phyloP scores from a whole-genome alignment of 495 filamentous ascomycete genomes.

The Daldinia grandis region DNA sequence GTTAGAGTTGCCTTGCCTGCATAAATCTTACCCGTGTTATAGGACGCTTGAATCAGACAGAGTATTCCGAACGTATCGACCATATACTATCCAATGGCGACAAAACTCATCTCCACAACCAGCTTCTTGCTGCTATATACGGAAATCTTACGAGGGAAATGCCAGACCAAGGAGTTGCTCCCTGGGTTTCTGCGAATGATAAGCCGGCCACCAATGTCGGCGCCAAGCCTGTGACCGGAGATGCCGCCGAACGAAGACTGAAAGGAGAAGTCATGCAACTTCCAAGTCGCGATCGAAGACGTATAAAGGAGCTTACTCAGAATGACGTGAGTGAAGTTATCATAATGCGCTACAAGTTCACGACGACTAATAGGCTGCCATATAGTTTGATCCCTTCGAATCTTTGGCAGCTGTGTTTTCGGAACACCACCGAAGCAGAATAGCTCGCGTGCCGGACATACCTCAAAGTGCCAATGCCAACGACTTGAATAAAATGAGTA shows the following conservation, averaged over 20 bases:
- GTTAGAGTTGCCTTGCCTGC: conserved; percentile 18
- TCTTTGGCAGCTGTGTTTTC: conserved; percentile 68
- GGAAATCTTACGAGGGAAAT: conserved; percentile 87
- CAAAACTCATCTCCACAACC: conserved; percentile 87
- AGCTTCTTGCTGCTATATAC: conserved; percentile 83
- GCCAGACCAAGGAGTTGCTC: conserved; percentile 90
- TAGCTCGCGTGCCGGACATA: conserved; percentile 72
- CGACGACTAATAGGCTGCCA: conserved; percentile 18
- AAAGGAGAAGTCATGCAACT: conserved; percentile 96
- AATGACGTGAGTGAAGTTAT: conserved; percentile 56
- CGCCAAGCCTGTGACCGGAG: conserved; percentile 81
- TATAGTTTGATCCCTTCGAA: conserved; percentile 73
- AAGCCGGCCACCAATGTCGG: conserved; percentile 80
- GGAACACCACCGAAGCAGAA: conserved; percentile 74
- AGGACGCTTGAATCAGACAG: conserved; percentile 87
- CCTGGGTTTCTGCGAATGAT: conserved; percentile 95
- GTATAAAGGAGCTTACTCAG: conserved; percentile 78
- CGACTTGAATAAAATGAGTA: conserved; percentile 88
- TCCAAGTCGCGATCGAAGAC: conserved; percentile 80
- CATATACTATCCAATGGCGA: conserved; percentile 71
- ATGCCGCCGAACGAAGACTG: conserved; percentile 87
- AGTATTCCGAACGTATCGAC: conserved; percentile 80
- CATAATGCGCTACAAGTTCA: not conserved
- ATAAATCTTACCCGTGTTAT: conserved; percentile 27
- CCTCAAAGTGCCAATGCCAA: conserved; percentile 87